Base-by-base conservation (phyloP, 2,329 filamentous ascomycete genomes). In the Dactylonectria macrodidyma region DNA sequence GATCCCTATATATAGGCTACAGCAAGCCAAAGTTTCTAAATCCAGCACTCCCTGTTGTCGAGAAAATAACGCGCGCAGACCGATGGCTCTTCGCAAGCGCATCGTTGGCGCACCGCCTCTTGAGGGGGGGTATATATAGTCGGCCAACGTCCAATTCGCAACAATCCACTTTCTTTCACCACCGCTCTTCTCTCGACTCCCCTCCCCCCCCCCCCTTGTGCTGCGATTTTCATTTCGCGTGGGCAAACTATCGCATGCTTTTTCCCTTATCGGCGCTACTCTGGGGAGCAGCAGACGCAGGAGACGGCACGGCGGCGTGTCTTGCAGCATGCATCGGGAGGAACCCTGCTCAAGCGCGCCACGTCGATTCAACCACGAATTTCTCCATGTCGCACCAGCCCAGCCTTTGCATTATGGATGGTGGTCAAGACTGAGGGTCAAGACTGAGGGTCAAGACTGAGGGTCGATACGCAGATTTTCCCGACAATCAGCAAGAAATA, bases 281-380 rank as follows among this genome's bases (percentile, higher is more conserved):
- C 12, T 44, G 16, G n/a, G 16, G 26, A 7, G 26, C 4, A 7
- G 26, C 26, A 44, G 7, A n/a, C 41, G 41, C 41, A 14, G 36
- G 41, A 11, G 24, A 26, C 48, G 48, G n/a, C 34, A 38, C 30
- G 51, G 47, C 26, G 26, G 26, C 48, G 33, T 54, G 51, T 38
- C 51, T 54, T 54, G 51, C 51, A 54, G 51, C n/a, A 47, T 24
- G 46, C 51, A 54, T 38, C 33, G 51, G 51, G 26, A 30, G 22
- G 30, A 36, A 19, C 30, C 33, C n/a, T 54, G 50, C 34, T 30
- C 26, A 30, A 30, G 26, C 50, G 30, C 50, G 14, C 50, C 30
- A 11, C 7, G 19, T 11, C 50, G 8, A 19, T 36, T 19, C 50
- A 54, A 36, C 30, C 50, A 51, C 11, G 5, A 9, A 24, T 16